These are phyloP conservation scores for Pyrus pyrifolia DNA, from an alignment of 306 rosid genomes.

Conservation along the genomic window DNA sequence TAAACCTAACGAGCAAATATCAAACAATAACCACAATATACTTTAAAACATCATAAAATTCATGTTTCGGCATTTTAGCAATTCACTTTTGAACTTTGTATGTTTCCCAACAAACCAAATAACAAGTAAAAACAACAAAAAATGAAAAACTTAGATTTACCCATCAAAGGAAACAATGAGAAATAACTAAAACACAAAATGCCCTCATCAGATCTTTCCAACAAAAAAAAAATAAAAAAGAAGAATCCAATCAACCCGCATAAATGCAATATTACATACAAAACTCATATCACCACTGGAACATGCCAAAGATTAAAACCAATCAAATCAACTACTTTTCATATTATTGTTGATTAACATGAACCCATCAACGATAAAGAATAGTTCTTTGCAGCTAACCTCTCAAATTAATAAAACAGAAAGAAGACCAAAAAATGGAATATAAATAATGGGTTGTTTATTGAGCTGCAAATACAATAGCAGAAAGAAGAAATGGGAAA, in stretches of 20 bases:
- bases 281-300: background rate
- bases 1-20: background rate
- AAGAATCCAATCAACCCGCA: background rate
- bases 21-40: background rate
- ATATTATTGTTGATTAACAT: background rate
- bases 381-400: constrained; percentile 10
- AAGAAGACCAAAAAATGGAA: background rate
- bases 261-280: background rate
- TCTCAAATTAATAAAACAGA: background rate
- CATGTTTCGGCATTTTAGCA: background rate
- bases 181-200: background rate
- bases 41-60: background rate
- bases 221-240: constrained; percentile 1
- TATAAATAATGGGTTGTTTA: background rate
- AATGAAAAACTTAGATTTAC: background rate
- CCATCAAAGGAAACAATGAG: background rate
- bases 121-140: constrained; percentile 3
- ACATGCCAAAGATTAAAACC: constrained; percentile 8
- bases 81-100: background rate
- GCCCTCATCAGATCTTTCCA: constrained; percentile 29
- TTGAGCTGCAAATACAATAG: background rate
- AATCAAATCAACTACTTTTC: constrained; percentile 7
- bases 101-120: background rate
- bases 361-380: constrained; percentile 18
- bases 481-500: constrained; percentile 4